Evolutionary conservation across 495 filamentous ascomycete genomes (phyloP), one percentile per base, ranked within the genome.

Genomic region (Monascus purpureus): DNA sequence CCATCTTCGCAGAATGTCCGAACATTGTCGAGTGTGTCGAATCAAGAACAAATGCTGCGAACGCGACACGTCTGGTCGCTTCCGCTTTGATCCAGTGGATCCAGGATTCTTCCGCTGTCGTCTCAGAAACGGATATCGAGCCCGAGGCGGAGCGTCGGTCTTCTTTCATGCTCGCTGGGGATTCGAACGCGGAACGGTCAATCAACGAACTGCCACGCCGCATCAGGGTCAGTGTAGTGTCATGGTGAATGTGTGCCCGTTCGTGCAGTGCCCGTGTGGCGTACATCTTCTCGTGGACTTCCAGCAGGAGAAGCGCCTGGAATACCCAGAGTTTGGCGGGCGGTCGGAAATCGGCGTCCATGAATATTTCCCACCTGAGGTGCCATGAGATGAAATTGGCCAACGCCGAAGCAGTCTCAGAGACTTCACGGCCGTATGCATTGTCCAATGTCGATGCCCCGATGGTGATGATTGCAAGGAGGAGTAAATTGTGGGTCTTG

Each of bases 11-110:
- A 12, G 86, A 87, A 53, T 97, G 90, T 0, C 90, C 90, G 55
- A 96, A 97, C 82, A 97, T 94, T 25, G 84, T 95, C 2, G 88
- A 86, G 57, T 97, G 90, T 4, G 84, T 92, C 2, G 87, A 92
- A 51, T 97, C 90, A 32, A 94, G 75, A 14, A 97, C 77, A 52
- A 95, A 97, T 2, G 90, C 90, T 11, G 79, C 88, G 63, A 95
- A 97, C 0, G 88, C 90, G 3, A 80, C 84, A 25, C 90, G 73
- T 20, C 85, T 70, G 2, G 86, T 94, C 11, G 87, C 80, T 50
- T 97, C 90, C 25, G 84, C 83, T 4, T 83, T 87, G 47, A 95
- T 92, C 90, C 90, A 97, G 40, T 85, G 77, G 41, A 85, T 82
- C 90, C 90, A 97, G 58, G 80, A 90, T 45, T 94, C 85, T 35